Evolutionary conservation across 345 rosid species (phyloP), one percentile per base, ranked within the genome.

Genomic region (Brassica rapa): DNA sequence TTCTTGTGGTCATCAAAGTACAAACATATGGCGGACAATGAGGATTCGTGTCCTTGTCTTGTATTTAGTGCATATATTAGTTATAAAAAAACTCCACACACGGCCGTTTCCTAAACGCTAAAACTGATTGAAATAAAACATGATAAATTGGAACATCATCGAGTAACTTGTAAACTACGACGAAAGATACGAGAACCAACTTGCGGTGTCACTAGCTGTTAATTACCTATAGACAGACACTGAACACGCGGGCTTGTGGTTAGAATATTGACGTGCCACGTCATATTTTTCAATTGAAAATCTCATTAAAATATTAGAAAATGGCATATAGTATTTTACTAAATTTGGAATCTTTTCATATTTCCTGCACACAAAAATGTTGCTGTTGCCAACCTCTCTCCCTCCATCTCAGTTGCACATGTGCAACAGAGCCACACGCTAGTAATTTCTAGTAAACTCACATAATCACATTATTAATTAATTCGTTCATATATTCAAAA

Each of bases 371-470:
- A 70, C 24, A 49, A 3, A 35, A 6, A n/a, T n/a, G 70, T 79
- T 27, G 70, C 74, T 72, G 70, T 73, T 79, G 78, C 82, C 77
- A 78, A 72, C 77, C 57, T 72, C 57, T 66, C 56, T 19, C 23
- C 35, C 60, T 21, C 16, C 56, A 66, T 66, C 82, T 46, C 68
- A 60, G 73, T 24, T 73, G 78, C 77, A 78, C 64, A 78, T 78
- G 59, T 53, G 81, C 77, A 78, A 55, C 62, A 72, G 63, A 72
- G 8, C 68, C 60, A 67, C 64, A 66, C 11, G 25, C 73, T 43
- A 25, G 29, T 25, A 15, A 67, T 79, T 43, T 41, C 35, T 21
- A 30, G 62, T 72, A 65, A 37, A 37, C 72, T 64, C 43, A 46
- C 43, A 46, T 46, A 46, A 46, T 46, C 53, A 23, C 39, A 65